Base-by-base conservation (phyloP, 2,329 filamentous ascomycete genomes). In the Cadophora sp. region DNA sequence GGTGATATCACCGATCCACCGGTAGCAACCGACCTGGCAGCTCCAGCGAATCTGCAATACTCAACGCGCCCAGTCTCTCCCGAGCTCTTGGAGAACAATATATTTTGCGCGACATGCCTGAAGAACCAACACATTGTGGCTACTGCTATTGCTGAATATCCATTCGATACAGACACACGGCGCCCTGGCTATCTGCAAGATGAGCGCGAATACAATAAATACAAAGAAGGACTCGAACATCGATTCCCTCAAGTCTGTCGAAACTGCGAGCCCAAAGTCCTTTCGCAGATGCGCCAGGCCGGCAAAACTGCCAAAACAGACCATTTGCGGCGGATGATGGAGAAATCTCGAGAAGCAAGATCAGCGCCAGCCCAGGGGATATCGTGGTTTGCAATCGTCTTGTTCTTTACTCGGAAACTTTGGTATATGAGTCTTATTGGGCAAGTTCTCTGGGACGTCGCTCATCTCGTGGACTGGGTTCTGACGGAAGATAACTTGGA, bases 1-100 rank as follows among this genome's bases (percentile, higher is more conserved):
- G 95, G 95, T 76, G 89, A 97, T 62, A 96, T 98, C 72, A 91
- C 92, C 66, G 95, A 99, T 79, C 93, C 94, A 29, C 94, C 93
- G 2, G 84, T 89, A 27, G 81, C 85, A 24, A 87, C 87, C 68
- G 86, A 84, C n/a, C 80, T 81, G 59, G 78, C 79, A 69, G 78
- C 82, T 75, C 77, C 82, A 65, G 77, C 80, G 69, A 76, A 78
- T 48, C 76, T 80, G n/a, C 79, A 81, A 67, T 89, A 83, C 77
- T 85, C 79, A 56, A 81, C 83, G 63, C 80, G 81, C 70, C 73
- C 82, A 68, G 64, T 71, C 40, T 75, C 73, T 64, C 74, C 73
- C 67, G 76, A 68, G 69, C 74, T 77, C 60, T 80, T 73, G 73
- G 77, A 58, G 29, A 19, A 43, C 12, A 46, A 71, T 70, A 81